phyloP scores from a whole-genome alignment of 1,139 yeast genomes.

The Taiozyma sp. region DNA sequence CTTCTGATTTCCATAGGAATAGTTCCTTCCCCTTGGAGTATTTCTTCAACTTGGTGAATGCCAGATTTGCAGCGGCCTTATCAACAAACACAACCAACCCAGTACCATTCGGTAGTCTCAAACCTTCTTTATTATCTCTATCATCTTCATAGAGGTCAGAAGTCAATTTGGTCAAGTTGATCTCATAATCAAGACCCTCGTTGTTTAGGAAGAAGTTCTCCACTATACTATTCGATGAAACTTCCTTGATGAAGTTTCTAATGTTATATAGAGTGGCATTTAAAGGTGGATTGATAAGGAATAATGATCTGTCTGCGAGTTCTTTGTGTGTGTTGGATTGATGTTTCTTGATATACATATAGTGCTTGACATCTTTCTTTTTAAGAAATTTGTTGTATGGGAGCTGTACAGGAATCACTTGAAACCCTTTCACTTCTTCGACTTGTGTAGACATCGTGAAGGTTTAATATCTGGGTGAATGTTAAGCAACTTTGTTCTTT shows the following conservation, averaged over 20 bases:
- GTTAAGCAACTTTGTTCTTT: no score
- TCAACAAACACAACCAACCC: constrained; percentile 75
- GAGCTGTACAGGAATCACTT: constrained; percentile 31
- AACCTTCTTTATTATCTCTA: constrained; percentile 28
- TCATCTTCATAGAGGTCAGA: constrained; percentile 45
- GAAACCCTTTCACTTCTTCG: constrained; percentile 30
- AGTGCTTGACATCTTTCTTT: constrained; percentile 31
- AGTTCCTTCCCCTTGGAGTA: constrained; percentile 27
- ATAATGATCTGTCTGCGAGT: constrained; percentile 47
- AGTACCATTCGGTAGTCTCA: constrained; percentile 62
- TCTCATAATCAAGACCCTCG: constrained; percentile 40
- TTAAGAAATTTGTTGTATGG: constrained; percentile 23
- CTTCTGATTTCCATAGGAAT: constrained; percentile 28
- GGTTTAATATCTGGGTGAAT: not conserved
- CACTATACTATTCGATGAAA: constrained; percentile 57
- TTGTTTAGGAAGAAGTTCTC: constrained; percentile 41
- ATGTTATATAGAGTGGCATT: constrained; percentile 47
- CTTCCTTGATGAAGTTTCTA: constrained; percentile 51
- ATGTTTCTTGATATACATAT: constrained; percentile 61
- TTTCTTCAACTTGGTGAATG: constrained; percentile 56
- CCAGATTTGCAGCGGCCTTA: constrained; percentile 62
- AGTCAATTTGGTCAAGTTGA: constrained; percentile 55
- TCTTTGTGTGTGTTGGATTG: constrained; percentile 35
- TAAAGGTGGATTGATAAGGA: constrained; percentile 73
- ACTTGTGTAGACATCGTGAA: constrained; percentile 1